Base-by-base conservation (phyloP, 257 asterid genomes). In the Fraxinus pennsylvanica region DNA sequence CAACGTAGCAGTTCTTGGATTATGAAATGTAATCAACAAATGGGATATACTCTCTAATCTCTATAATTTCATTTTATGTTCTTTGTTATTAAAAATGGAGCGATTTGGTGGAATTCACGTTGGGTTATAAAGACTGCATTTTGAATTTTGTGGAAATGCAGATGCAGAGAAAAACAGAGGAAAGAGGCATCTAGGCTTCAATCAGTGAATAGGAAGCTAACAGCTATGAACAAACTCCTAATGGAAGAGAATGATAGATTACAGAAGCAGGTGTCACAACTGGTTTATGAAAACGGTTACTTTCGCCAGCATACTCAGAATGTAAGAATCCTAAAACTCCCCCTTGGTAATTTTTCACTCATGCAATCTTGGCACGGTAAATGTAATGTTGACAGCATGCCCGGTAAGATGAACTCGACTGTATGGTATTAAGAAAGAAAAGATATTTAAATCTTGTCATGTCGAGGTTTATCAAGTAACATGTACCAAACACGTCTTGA, bases 231-330 rank as follows among this genome's bases (percentile, higher is more conserved):
- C 86, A 93, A 90, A 75, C 94, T 93, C 57, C 82, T 93, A 84
- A 89, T 93, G 96, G 98, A 93, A 83, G 98, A 93, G 84, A 93
- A 93, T 80, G 98, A 93, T 80, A 85, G 97, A 88, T 79, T 93
- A 80, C 97, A 93, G 89, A 93, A 93, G 85, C 98, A 93, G 75
- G 98, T 91, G 38, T 91, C 98, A 5, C 96, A 93, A 22, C 81
- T 93, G 85, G 98, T 93, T 78, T 90, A 89, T 76, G 96, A 91
- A 81, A 93, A 91, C 79, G 87, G 92, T 82, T 85, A 87, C 89
- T 93, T 93, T 80, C 97, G 97, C 59, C 94, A 85, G 86, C 89
- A 84, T 77, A 78, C 89, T 33, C 94, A 89, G 6, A 88, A 67
- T 77, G 98, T 93, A 80, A 83, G 90, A 61, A 63, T 76, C 78